These are phyloP conservation scores for Leccinellum rugosiceps DNA, from an alignment of 768 basidiomycete species.

Conservation along the genomic window DNA sequence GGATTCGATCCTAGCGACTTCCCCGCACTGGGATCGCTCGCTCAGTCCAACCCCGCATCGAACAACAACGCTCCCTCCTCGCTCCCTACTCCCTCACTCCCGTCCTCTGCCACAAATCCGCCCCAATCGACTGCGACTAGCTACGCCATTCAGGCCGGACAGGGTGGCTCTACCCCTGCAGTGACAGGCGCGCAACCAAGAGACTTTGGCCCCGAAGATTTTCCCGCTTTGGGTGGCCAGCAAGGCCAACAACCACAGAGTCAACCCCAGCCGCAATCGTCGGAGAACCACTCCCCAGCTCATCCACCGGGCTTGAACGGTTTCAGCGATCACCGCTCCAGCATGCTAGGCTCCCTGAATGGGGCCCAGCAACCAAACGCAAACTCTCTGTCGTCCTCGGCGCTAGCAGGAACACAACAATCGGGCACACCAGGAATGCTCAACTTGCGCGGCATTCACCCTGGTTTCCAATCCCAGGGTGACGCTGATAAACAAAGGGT, in stretches of 20 bases:
- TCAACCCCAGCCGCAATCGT: conserved; percentile 21
- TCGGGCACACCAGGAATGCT: conserved; percentile 65
- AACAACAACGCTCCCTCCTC: conserved; percentile 36
- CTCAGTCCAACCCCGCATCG: conserved; percentile 40
- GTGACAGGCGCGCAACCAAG: conserved; percentile 11
- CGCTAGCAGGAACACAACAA: conserved; percentile 43
- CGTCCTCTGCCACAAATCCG: conserved; percentile 30
- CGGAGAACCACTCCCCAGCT: conserved; percentile 32
- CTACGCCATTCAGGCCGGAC: conserved; percentile 79
- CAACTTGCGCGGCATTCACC: conserved; percentile 44
- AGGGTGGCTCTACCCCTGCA: conserved; percentile 34
- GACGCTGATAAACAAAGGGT: conserved; percentile 72
- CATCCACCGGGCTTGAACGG: conserved; percentile 82
- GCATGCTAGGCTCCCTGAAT: conserved; percentile 49
- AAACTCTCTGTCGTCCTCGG: conserved; percentile 19
- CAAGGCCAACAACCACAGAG: conserved; percentile 24
- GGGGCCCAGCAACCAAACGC: conserved; percentile 24
- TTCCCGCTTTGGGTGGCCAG: conserved; percentile 67
- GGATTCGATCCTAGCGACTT: conserved; percentile 85
- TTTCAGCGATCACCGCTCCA: conserved; percentile 54
- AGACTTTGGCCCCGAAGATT: conserved; percentile 82
- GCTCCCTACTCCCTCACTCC: conserved; percentile 19
- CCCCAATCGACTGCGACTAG: conserved; percentile 47
- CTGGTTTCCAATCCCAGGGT: conserved; percentile 50
- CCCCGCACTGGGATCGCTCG: conserved; percentile 75